Base-by-base conservation (phyloP, 2,329 filamentous ascomycete genomes). In the Aspergillus sclerotialis region DNA sequence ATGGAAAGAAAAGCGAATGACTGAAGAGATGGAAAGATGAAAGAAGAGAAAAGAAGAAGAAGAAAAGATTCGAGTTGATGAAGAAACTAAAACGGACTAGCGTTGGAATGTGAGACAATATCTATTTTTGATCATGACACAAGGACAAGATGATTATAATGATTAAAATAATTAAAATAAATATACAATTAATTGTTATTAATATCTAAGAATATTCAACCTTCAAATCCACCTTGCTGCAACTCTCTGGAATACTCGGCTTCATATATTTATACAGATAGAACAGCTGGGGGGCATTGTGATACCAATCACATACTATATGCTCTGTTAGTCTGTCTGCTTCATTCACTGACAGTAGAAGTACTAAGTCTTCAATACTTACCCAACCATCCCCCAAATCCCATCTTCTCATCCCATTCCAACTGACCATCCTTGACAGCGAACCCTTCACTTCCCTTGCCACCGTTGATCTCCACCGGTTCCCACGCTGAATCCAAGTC, bases 371-470 rank as follows among this genome's bases (percentile, higher is more conserved):
- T 12, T 28, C 10, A 28, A 14, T 24, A 50, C 60, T 52, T 47
- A 64, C 61, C 58, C 18, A 64, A 43, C 61, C 61, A 65, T 15
- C 61, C 60, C 18, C 50, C 53, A 28, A 61, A 62, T 13, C 55
- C 57, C n/a, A 43, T 33, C n/a, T 42, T 19, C 27, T 46, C 44
- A 13, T 49, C 48, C 48, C 51, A 56, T 26, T 51, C 35, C 34
- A 65, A 33, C 17, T 38, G 36, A 30, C 41, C 42, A n/a, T 42
- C 36, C 9, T 53, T 41, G 27, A 61, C 40, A 23, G 44, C 52
- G 43, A 63, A 63, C 4, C 50, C 59, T 2, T 39, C 21, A 6
- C 31, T 40, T n/a, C 55, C 50, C n/a, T 33, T 36, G n/a, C 54
- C 59, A 7, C 44, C 50, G 25, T 63, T 62, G 41, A 65, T 58